Conservation (phyloP, 345 rosid species). For the Anacardium occidentale region DNA sequence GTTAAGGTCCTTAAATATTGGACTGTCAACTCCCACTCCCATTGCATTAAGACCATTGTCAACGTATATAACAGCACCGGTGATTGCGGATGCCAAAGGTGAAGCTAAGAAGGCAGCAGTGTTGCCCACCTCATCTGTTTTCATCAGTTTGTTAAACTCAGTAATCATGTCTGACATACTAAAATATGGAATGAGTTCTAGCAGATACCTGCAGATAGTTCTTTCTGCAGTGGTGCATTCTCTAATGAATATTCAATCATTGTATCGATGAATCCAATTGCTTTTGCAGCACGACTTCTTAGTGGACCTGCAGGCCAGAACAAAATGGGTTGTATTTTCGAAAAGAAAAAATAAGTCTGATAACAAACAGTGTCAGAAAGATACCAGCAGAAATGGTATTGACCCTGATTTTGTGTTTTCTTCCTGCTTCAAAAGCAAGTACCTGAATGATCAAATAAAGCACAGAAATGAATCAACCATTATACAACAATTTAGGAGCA, state of each 20-base stretch:
- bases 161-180: background rate
- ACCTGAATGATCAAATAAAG: slow-evolving; percentile 40
- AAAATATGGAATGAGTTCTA: background rate
- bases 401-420: slow-evolving; percentile 64
- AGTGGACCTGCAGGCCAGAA: slow-evolving; percentile 49
- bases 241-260: slow-evolving; percentile 84
- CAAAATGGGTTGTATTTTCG: background rate
- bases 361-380: background rate
- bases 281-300: slow-evolving; percentile 75
- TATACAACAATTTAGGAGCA: background rate
- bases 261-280: slow-evolving; percentile 71
- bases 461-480: background rate
- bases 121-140: slow-evolving; percentile 90
- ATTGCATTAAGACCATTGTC: slow-evolving; percentile 96
- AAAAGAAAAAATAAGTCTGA: background rate
- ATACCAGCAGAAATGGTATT: slow-evolving; percentile 74
- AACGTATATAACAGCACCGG: slow-evolving; percentile 79
- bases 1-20: slow-evolving; percentile 69
- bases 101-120: slow-evolving; percentile 92
- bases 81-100: slow-evolving; percentile 90
- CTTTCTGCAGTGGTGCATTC: slow-evolving; percentile 86
- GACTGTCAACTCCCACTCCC: slow-evolving; percentile 94
- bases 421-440: slow-evolving; percentile 77
- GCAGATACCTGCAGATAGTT: slow-evolving; percentile 70
- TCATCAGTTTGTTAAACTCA: slow-evolving; percentile 10